A percentile compares a stretch with the other conserved stretches of the same genome.
These are phyloP conservation scores for Chaetomidium leptoderma DNA, from an alignment of 495 filamentous ascomycete genomes.

Conservation along the genomic window DNA sequence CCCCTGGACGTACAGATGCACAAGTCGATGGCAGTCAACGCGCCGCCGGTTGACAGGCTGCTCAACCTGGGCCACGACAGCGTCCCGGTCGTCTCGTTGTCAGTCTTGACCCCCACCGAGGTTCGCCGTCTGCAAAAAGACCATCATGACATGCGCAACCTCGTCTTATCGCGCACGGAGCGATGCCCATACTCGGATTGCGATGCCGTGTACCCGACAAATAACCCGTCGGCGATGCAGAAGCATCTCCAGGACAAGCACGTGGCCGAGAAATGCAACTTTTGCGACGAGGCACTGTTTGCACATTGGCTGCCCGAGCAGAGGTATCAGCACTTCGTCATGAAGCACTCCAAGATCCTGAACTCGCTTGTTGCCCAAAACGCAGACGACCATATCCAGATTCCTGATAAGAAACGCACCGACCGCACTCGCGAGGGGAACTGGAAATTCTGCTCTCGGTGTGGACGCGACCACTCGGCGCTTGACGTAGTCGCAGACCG, in stretches of 20 bases:
- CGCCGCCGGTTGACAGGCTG: constrained; percentile 34
- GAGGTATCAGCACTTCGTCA: constrained; percentile 18
- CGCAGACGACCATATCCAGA: background rate
- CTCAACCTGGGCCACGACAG: constrained; percentile 27
- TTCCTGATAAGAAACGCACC: background rate
- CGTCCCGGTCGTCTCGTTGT: constrained; percentile 34
- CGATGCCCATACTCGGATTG: constrained; percentile 37
- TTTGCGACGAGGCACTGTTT: constrained; percentile 27
- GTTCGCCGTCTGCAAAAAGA: constrained; percentile 32
- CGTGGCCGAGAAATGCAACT: constrained; percentile 25
- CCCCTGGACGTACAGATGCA: constrained; percentile 21
- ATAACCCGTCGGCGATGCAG: constrained; percentile 22
- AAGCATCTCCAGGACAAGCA: constrained; percentile 34
- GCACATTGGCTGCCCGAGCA: constrained; percentile 24
- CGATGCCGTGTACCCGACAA: constrained; percentile 25
- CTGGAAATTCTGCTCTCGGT: constrained; percentile 26
- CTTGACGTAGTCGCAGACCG: constrained; percentile 21
- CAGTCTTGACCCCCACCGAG: constrained; percentile 41
- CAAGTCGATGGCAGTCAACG: constrained; percentile 29
- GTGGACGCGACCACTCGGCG: constrained; percentile 24
- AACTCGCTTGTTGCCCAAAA: background rate
- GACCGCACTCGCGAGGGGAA: background rate
- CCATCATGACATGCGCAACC: constrained; percentile 31
- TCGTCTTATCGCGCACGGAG: constrained; percentile 31
- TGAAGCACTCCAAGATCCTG: constrained; percentile 15